These are phyloP conservation scores for Trypanosoma vivax DNA, from an alignment of 208 protist genomes.

Conservation along the genomic window DNA sequence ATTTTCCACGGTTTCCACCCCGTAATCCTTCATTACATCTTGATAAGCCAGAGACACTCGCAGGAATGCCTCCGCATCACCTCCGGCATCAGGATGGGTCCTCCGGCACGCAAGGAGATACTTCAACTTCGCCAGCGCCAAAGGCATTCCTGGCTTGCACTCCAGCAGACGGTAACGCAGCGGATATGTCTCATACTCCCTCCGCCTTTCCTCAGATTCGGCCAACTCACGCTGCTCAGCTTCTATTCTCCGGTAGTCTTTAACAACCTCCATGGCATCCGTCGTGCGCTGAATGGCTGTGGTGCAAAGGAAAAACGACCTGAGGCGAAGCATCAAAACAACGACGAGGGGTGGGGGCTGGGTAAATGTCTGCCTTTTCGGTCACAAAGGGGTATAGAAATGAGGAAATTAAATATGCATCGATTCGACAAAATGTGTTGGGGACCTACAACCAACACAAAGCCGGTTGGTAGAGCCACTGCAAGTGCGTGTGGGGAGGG, in stretches of 20 bases:
- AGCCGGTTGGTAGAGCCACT: no score
- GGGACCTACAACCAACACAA: no score
- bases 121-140: constrained; percentile 76
- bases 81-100: constrained; percentile 75
- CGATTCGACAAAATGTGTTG: no score
- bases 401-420: no score
- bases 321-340: constrained; percentile 34
- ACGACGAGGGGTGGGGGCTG: not conserved
- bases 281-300: constrained; percentile 36
- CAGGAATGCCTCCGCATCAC: constrained; percentile 70
- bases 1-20: constrained; percentile 79
- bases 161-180: constrained; percentile 77
- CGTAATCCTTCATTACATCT: constrained; percentile 84
- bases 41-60: constrained; percentile 77
- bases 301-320: constrained; percentile 27
- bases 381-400: no score
- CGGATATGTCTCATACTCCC: constrained; percentile 56
- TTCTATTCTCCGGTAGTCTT: constrained; percentile 69
- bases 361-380: no score
- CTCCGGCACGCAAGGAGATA: constrained; percentile 72
- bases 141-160: constrained; percentile 58
- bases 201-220: constrained; percentile 37
- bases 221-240: constrained; percentile 34
- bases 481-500: no score
- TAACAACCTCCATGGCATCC: constrained; percentile 30